phyloP scores from a whole-genome alignment of 208 protist species.

The Porcisia hertigi region DNA sequence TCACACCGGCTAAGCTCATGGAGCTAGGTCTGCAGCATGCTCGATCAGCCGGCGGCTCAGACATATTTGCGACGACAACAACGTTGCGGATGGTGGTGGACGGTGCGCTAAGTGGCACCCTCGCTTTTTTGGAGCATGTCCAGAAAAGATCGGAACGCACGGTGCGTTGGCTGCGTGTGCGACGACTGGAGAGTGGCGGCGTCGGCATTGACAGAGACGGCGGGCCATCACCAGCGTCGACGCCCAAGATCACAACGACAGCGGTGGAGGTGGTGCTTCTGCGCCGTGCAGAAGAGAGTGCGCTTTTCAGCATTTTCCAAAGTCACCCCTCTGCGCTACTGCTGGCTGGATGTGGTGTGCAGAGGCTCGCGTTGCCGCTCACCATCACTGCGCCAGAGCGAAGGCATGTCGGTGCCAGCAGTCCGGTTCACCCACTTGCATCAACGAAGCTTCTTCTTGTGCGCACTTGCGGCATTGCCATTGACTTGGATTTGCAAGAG shows the following conservation, averaged over 20 bases:
- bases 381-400: constrained; percentile 13
- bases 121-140: constrained; percentile 30
- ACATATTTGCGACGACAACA: constrained; percentile 21
- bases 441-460: constrained; percentile 33
- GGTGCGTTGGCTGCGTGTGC: constrained; percentile 27
- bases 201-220: not conserved
- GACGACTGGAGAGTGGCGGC: constrained; percentile 1
- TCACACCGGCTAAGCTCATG: constrained; percentile 24
- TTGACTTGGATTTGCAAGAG: constrained; percentile 47
- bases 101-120: constrained; percentile 19
- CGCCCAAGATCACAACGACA: not conserved
- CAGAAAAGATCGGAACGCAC: constrained; percentile 19
- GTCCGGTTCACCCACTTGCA: not conserved
- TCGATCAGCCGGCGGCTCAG: constrained; percentile 7
- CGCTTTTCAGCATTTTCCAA: constrained; percentile 62
- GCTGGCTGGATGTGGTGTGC: constrained; percentile 58
- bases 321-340: constrained; percentile 47
- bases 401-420: not conserved
- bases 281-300: constrained; percentile 60
- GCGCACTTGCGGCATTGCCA: constrained; percentile 43
- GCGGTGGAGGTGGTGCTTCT: constrained; percentile 36
- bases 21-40: constrained; percentile 15
- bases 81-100: constrained; percentile 26
- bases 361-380: constrained; percentile 41
- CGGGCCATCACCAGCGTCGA: not conserved